Evolutionary conservation across 495 filamentous ascomycete genomes (phyloP).

Genomic region (Apiosordaria backusii): DNA sequence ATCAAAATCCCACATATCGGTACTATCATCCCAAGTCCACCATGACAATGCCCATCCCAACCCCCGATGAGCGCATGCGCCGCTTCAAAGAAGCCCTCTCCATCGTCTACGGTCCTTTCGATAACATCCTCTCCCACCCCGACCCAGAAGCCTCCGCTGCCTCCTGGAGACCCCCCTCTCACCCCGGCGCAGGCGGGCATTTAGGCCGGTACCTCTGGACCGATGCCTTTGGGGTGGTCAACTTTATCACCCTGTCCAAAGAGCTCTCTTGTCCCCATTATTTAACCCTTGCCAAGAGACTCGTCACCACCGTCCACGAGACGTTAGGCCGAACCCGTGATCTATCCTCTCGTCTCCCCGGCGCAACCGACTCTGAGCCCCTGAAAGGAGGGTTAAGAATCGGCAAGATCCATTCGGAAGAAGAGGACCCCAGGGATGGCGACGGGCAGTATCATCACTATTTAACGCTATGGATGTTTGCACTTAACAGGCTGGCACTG

Average conservation of each 20-base stretch:
- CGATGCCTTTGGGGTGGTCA: slow-evolving; percentile 65
- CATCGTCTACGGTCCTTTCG: slow-evolving; percentile 44
- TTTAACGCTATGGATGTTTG: slow-evolving; percentile 69
- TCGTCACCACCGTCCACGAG: slow-evolving; percentile 55
- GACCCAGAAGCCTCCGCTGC: slow-evolving; percentile 14
- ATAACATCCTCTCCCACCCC: slow-evolving; percentile 16
- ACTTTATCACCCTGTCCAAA: slow-evolving; percentile 58
- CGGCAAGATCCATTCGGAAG: slow-evolving; percentile 53
- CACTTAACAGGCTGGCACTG: slow-evolving; percentile 55
- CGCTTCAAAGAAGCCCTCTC: slow-evolving; percentile 40
- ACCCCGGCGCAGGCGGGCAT: slow-evolving; percentile 55
- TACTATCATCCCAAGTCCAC: slow-evolving; percentile 1
- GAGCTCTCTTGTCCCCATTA: slow-evolving; percentile 44
- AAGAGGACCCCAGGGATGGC: slow-evolving; percentile 41
- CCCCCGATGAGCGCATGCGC: slow-evolving; percentile 7
- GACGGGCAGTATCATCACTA: slow-evolving; percentile 71
- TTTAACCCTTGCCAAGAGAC: slow-evolving; percentile 49
- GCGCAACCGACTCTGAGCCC: slow-evolving; percentile 53
- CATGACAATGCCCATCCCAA: slow-evolving; percentile 18
- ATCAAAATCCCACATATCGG: not conserved
- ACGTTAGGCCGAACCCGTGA: slow-evolving; percentile 55
- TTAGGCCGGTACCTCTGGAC: slow-evolving; percentile 67
- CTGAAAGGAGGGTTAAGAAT: slow-evolving; percentile 61
- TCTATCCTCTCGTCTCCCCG: slow-evolving; percentile 45
- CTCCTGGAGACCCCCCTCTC: slow-evolving; percentile 31